A percentile compares a stretch with the other conserved stretches of the same genome.
phyloP scores from a whole-genome alignment of 2,329 filamentous ascomycete genomes.

The Thermoascus crustaceus region DNA sequence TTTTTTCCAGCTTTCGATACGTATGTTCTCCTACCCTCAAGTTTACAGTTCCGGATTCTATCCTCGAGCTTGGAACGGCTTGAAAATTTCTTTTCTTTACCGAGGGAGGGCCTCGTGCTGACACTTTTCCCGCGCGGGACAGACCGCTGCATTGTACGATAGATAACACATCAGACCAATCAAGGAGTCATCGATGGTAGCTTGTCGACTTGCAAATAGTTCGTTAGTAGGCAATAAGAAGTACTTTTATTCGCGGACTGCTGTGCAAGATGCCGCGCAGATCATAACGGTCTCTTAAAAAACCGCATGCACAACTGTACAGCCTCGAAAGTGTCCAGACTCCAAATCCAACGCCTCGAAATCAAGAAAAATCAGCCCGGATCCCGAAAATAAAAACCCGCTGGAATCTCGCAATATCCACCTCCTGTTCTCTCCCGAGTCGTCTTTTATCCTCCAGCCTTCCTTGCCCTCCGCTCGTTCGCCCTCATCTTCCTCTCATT shows the following conservation, averaged over 20 bases:
- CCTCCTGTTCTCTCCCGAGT: not conserved
- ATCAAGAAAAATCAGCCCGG: not conserved
- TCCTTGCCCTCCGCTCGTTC: slow-evolving; percentile 49
- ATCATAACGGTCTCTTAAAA: not conserved
- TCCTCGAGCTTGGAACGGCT: slow-evolving; percentile 1
- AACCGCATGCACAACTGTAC: not conserved
- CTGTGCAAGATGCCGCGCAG: no score
- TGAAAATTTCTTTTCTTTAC: not conserved
- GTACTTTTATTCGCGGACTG: no score
- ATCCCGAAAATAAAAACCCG: not conserved
- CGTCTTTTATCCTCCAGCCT: slow-evolving; percentile 8
- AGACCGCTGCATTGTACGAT: no score
- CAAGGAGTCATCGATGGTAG: no score
- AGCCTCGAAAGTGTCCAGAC: not conserved
- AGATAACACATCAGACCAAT: no score
- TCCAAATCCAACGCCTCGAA: slow-evolving; percentile 1
- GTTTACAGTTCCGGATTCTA: not conserved
- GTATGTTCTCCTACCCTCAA: not conserved
- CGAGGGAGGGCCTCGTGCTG: not conserved
- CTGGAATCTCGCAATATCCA: no score
- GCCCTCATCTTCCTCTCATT: slow-evolving; percentile 61
- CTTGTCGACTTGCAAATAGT: no score
- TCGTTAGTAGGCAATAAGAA: no score
- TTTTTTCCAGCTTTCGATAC: not conserved
- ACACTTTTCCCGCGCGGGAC: no score